phyloP scores from a whole-genome alignment of 2,329 filamentous ascomycete genomes.

The Colletotrichum theobromicola region DNA sequence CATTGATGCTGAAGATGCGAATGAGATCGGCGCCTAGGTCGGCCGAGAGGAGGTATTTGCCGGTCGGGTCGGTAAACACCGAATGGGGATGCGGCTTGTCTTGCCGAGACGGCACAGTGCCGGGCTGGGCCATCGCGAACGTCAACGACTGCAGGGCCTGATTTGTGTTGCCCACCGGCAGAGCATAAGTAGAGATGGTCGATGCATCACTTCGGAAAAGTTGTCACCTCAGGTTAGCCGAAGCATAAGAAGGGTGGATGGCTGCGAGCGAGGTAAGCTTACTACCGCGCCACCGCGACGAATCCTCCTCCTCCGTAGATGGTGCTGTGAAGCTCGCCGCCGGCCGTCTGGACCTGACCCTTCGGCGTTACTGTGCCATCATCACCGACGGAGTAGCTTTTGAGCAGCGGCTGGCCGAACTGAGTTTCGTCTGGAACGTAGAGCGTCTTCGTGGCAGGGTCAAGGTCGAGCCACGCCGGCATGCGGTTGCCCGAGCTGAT shows the following conservation, averaged over 20 bases:
- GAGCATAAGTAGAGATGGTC: slow-evolving; percentile 47
- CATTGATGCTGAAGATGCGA: slow-evolving; percentile 57
- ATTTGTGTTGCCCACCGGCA: slow-evolving; percentile 36
- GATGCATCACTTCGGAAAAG: slow-evolving; percentile 39
- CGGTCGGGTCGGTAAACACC: slow-evolving; percentile 52
- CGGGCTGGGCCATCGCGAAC: slow-evolving; percentile 46
- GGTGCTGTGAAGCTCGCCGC: slow-evolving; percentile 44
- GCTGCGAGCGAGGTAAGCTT: slow-evolving; percentile 19
- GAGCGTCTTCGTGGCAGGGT: slow-evolving; percentile 33
- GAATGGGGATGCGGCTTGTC: slow-evolving; percentile 61
- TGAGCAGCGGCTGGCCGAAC: slow-evolving; percentile 38
- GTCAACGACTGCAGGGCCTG: slow-evolving; percentile 39
- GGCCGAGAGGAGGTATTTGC: slow-evolving; percentile 52
- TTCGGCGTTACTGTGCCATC: slow-evolving; percentile 35
- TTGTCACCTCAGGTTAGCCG: neutral
- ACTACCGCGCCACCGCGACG: slow-evolving; percentile 51
- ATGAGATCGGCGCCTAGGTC: slow-evolving; percentile 61
- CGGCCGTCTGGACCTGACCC: slow-evolving; percentile 34
- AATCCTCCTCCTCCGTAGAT: slow-evolving; percentile 45
- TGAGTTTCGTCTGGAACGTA: slow-evolving; percentile 43
- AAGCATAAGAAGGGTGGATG: neutral
- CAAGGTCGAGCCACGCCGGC: slow-evolving; percentile 43
- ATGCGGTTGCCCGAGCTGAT: slow-evolving; percentile 36
- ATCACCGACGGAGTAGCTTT: slow-evolving; percentile 35
- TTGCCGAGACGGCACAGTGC: slow-evolving; percentile 53